Evolutionary conservation across 192 early-diverging fungal species (phyloP), one percentile per base, ranked within the genome.

Genomic region (Linderina pennispora): DNA sequence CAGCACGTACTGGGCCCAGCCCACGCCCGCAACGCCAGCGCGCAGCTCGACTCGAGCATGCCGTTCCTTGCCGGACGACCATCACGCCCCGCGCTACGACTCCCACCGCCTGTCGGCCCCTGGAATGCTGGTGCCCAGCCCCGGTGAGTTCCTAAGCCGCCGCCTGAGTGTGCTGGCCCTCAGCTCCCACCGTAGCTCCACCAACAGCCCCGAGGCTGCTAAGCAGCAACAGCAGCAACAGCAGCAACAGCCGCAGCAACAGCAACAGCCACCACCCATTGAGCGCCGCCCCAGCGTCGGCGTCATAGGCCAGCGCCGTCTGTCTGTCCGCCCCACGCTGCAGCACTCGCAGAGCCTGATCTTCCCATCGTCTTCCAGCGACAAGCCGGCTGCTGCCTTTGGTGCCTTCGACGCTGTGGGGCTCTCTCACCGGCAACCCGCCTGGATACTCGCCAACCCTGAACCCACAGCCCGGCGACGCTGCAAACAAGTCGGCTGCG

Each of bases 231-330:
- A 11, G 23, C 23, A 19, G 35, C 45, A 55, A 21, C 31, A 47
- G 32, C 38, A 22, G 23, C 41, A 36, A 15, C 28, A 38, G 8
- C 26, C 36, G 0, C 47, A 43, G 28, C 28, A 31, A 5, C 28
- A 31, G 28, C 28, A 31, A 31, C 6, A 31, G 28, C 6, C 5
- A 31, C 28, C n/a, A n/a, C n/a, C 47, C 18, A 56, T 72, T 14
- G 62, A 72, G 23, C 43, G 68, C 20, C 51, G 68, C 1, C 61
- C 68, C 8, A 72, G 68, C 21, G 68, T 53, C 10, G 68, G 68
- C 18, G 68, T 72, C 33, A 72, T 72, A 46, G 68, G 68, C 9
- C 61, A 72, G 62, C 68, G 61, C 38, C 52, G 62, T 14, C 68
- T 72, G 24, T 72, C 68, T 14, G 64, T 72, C 32, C 43, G 41